Evolutionary conservation across 2,329 filamentous ascomycete species (phyloP), one percentile per base, ranked within the genome.

Genomic region (Talaromyces sp.): DNA sequence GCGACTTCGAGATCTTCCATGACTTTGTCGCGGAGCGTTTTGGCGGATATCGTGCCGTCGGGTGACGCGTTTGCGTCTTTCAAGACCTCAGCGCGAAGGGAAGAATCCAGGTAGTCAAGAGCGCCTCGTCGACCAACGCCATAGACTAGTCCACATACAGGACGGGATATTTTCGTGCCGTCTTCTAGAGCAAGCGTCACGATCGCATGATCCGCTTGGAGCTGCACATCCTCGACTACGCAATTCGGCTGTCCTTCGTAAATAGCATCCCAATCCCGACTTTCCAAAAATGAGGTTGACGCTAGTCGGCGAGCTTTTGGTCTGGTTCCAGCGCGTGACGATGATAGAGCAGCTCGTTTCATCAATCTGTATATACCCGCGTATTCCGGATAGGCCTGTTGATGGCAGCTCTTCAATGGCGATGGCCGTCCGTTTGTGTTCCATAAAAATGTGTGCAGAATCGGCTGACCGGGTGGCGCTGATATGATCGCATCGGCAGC

Each of bases 381-480:
- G 70, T 88, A 88, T 67, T 88, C 86, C 0, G 86, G 86, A 69
- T 88, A 88, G 35, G 85, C 86, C 52, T 84, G 82, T 56, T 85
- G 83, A 69, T 88, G 86, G 66, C 86, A 88, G 43, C 82, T 81
- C 22, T 83, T 82, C 13, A 88, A 74, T 2, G 86, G 86, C 0
- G 85, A 87, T 0, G 85, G 85, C 19, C 80, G 79, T 5, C 77
- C 79, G 9, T 85, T 79, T 0, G 85, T 84, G n/a, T 81, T 79
- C 86, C 86, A 88, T 71, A 84, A 84, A 72, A 83, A 88, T 61
- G 87, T 72, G 69, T 88, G 86, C n/a, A 88, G 74, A 50, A 88
- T 82, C 62, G 80, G 83, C 56, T 83, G 82, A n/a, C 75, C 70
- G 15, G 77, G 72, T 33, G 81, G 77, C 22, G 83, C 78, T 6